Conservation (phyloP, 2,329 filamentous ascomycete genomes). For the Colletotrichum zoysiae region DNA sequence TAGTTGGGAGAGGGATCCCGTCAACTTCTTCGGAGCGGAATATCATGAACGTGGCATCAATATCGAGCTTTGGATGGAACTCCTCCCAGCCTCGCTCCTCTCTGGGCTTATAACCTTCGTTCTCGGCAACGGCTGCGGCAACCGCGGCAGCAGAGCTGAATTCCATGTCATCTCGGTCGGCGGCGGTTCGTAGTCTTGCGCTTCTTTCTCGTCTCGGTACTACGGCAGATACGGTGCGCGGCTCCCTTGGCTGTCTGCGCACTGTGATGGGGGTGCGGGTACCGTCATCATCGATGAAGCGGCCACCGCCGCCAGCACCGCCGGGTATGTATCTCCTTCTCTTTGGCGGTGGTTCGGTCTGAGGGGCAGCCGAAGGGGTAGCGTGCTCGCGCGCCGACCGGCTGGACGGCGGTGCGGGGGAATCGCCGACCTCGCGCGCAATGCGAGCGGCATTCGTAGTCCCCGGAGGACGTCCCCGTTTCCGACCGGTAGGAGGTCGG, state of each 20-base stretch:
- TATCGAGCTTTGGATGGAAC: slow-evolving; percentile 95
- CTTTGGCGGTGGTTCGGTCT: slow-evolving; percentile 73
- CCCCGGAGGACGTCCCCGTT: slow-evolving; percentile 61
- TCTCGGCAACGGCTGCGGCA: slow-evolving; percentile 88
- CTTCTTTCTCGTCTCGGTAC: slow-evolving; percentile 69
- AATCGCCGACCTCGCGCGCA: slow-evolving; percentile 52
- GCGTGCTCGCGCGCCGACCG: slow-evolving; percentile 50
- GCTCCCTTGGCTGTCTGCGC: slow-evolving; percentile 52
- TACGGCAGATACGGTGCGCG: slow-evolving; percentile 55
- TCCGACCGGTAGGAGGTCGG: slow-evolving; percentile 58
- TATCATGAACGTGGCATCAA: slow-evolving; percentile 82
- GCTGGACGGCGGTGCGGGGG: slow-evolving; percentile 49
- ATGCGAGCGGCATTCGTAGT: slow-evolving; percentile 57
- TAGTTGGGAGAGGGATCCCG: slow-evolving; percentile 67
- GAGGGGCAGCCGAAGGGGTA: slow-evolving; percentile 26
- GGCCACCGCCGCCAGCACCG: slow-evolving; percentile 85
- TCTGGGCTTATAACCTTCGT: slow-evolving; percentile 95
- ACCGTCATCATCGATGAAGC: slow-evolving; percentile 82
- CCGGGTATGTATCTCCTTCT: slow-evolving; percentile 85
- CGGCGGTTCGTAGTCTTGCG: slow-evolving; percentile 67
- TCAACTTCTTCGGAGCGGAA: slow-evolving; percentile 89
- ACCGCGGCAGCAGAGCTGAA: slow-evolving; percentile 92
- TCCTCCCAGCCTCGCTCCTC: slow-evolving; percentile 98
- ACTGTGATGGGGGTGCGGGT: slow-evolving; percentile 63
- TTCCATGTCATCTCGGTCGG: slow-evolving; percentile 71